These are phyloP conservation scores for Acacia confusa DNA, from an alignment of 306 rosid genomes.

Conservation along the genomic window DNA sequence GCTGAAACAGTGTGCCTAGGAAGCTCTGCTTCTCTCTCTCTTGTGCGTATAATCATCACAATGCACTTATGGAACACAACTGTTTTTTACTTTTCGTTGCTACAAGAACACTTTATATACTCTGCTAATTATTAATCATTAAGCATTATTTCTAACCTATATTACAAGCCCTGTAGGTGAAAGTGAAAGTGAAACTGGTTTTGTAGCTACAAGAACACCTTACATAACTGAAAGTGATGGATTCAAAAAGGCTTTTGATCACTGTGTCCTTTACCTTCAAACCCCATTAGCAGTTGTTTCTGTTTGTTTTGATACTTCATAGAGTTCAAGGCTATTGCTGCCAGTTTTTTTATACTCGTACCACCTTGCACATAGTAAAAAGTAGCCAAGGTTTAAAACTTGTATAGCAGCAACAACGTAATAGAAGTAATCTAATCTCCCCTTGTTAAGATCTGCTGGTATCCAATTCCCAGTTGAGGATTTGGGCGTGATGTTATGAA, in stretches of 20 bases:
- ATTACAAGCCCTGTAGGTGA: neutral
- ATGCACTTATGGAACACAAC: neutral
- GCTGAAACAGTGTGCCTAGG: neutral
- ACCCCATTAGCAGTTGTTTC: slow-evolving; percentile 12
- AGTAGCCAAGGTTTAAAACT: slow-evolving; percentile 41
- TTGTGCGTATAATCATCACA: no score
- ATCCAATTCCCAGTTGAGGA: slow-evolving; percentile 49
- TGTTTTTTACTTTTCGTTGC: neutral
- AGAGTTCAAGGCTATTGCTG: slow-evolving; percentile 10
- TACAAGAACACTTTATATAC: neutral
- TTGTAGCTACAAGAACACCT: neutral
- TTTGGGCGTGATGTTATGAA: slow-evolving; percentile 36
- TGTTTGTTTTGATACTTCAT: slow-evolving; percentile 2
- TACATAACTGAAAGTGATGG: neutral
- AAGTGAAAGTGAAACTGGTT: neutral
- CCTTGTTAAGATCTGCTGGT: slow-evolving; percentile 59
- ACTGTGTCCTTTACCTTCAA: neutral
- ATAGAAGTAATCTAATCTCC: slow-evolving; percentile 56
- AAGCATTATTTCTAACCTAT: neutral
- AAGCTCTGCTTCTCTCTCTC: neutral
- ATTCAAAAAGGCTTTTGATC: slow-evolving; percentile 2
- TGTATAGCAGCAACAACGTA: slow-evolving; percentile 44
- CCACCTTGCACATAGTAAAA: slow-evolving; percentile 51
- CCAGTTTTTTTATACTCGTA: slow-evolving; percentile 46
- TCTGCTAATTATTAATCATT: neutral